phyloP scores from a whole-genome alignment of 768 basidiomycete genomes.

The Pleurotus platypus region DNA sequence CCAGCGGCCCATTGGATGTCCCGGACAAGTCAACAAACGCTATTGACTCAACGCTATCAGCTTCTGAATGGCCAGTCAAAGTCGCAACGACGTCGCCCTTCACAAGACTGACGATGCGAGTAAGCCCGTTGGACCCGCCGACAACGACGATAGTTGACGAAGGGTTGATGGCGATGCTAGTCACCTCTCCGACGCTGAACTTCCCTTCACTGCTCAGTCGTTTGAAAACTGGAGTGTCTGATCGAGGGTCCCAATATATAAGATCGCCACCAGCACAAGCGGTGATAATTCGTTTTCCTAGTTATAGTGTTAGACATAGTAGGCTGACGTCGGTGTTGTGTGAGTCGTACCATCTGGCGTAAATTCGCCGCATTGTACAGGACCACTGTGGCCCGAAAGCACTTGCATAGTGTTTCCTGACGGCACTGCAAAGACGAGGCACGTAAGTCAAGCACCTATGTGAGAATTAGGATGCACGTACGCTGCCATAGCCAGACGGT shows the following conservation, averaged over 20 bases:
- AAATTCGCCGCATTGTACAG: constrained; percentile 86
- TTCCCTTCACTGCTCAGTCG: constrained; percentile 66
- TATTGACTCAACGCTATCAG: constrained; percentile 85
- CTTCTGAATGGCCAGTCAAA: constrained; percentile 80
- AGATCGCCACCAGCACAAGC: constrained; percentile 79
- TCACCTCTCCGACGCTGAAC: constrained; percentile 82
- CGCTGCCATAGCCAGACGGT: constrained; percentile 98
- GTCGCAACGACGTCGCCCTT: constrained; percentile 81
- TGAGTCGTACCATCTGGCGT: constrained; percentile 73
- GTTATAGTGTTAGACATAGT: constrained; percentile 5
- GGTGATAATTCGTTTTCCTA: constrained; percentile 87
- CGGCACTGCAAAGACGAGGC: constrained; percentile 59
- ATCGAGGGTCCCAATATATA: constrained; percentile 90
- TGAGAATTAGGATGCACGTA: constrained; percentile 34
- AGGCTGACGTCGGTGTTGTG: background rate
- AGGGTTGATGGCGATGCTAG: constrained; percentile 79
- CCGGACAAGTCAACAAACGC: constrained; percentile 78
- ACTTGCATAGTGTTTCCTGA: constrained; percentile 95
- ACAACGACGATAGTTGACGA: constrained; percentile 89
- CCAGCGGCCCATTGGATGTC: constrained; percentile 46
- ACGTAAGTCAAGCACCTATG: background rate
- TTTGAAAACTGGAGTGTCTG: constrained; percentile 76
- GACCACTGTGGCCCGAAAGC: constrained; percentile 83
- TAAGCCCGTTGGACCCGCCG: constrained; percentile 81
- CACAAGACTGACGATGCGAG: constrained; percentile 82